Percentiles rank a stretch among this genome's conserved stretches.
Evolutionary conservation across 2,329 filamentous ascomycete genomes (phyloP).

Genomic region (Sclerotiophoma versabilis): DNA sequence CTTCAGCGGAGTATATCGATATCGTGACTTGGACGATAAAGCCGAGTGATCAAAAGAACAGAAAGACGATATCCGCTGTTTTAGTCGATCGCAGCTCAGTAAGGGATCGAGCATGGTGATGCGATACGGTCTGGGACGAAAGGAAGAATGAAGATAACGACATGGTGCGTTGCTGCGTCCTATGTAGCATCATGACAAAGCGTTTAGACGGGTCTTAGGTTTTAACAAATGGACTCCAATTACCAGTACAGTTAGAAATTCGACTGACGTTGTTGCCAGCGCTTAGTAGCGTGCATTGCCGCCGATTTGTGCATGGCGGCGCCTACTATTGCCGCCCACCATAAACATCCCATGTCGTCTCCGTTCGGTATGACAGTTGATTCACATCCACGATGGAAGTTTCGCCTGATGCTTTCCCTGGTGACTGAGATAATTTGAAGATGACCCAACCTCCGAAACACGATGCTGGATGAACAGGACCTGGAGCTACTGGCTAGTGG

Average conservation of each 20-base stretch:
- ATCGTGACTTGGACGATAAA: neutral
- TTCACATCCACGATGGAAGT: no score
- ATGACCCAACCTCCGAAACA: no score
- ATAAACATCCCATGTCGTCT: no score
- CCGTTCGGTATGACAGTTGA: no score
- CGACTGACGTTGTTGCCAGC: neutral
- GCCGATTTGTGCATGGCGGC: neutral
- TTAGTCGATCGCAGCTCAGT: neutral
- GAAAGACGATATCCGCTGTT: neutral
- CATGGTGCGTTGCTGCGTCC: no score
- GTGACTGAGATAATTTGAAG: no score
- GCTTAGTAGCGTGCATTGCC: neutral
- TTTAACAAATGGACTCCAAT: neutral
- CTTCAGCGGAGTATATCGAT: neutral
- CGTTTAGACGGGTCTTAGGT: no score
- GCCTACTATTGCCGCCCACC: neutral
- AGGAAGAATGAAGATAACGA: no score
- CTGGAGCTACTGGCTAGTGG: no score
- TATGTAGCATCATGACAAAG: no score
- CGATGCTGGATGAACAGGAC: no score
- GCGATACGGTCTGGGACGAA: neutral
- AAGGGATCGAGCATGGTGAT: neutral
- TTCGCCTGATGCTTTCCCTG: no score
- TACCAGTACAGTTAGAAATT: neutral
- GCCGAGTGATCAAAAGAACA: neutral